Percentiles rank a stretch among this genome's conserved stretches.
phyloP scores from a whole-genome alignment of 352 stramenopile genomes.

The Phytopythium chamaehyphon region DNA sequence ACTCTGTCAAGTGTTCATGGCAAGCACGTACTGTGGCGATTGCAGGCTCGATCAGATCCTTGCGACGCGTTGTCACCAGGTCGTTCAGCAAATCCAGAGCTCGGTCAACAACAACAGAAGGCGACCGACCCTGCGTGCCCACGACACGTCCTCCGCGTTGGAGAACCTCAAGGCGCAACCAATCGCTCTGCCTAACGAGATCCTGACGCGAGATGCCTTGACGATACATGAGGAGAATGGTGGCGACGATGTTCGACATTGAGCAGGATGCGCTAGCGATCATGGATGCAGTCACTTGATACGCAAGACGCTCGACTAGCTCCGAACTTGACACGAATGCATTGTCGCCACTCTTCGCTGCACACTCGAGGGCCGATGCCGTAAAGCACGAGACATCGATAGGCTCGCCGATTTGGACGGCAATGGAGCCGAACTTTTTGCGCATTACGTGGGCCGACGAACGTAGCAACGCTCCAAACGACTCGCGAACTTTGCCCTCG shows the following conservation, averaged over 20 bases:
- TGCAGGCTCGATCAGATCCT: constrained; percentile 74
- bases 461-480: constrained; percentile 59
- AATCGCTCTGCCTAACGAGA: constrained; percentile 69
- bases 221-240: constrained; percentile 74
- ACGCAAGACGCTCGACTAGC: constrained; percentile 64
- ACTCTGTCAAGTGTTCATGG: neutral
- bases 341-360: constrained; percentile 8
- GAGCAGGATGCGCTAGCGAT: constrained; percentile 63
- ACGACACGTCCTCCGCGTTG: constrained; percentile 65
- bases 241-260: constrained; percentile 68
- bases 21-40: constrained; percentile 55
- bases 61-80: constrained; percentile 64
- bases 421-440: constrained; percentile 82
- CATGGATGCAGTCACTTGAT: constrained; percentile 71
- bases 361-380: constrained; percentile 16
- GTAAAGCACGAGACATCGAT: constrained; percentile 66
- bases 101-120: constrained; percentile 58
- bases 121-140: constrained; percentile 62
- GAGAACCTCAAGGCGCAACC: constrained; percentile 68
- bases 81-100: constrained; percentile 64
- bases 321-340: constrained; percentile 23
- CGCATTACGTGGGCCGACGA: constrained; percentile 61
- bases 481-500: constrained; percentile 81
- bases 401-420: constrained; percentile 66
- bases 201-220: constrained; percentile 71